Conservation (phyloP, 371 early-diverging fungal genomes). For the Mucor sp. region DNA sequence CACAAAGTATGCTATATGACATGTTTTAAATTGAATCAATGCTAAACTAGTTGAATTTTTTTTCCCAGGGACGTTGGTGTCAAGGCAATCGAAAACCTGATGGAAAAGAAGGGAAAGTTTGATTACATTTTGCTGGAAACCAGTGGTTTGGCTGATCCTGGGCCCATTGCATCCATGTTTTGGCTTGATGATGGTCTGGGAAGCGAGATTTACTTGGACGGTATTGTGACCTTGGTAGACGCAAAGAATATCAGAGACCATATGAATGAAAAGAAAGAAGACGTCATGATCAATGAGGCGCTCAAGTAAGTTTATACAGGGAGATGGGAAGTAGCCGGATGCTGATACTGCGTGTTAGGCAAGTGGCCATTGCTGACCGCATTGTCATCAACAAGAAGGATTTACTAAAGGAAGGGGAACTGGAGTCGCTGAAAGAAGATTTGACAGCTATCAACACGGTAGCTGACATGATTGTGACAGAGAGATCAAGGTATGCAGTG, state of each 20-base stretch:
- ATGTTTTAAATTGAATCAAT: conserved; percentile 4
- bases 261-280: conserved; percentile 52
- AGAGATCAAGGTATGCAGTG: conserved; percentile 52
- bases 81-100: conserved; percentile 91
- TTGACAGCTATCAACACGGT: conserved; percentile 62
- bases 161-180: conserved; percentile 94
- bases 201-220: conserved; percentile 89
- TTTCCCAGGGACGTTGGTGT: conserved; percentile 84
- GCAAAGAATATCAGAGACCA: conserved; percentile 75
- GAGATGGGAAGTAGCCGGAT: background rate
- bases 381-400: conserved; percentile 96
- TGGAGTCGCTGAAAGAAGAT: conserved; percentile 53
- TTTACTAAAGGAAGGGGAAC: conserved; percentile 56
- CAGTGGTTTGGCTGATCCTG: conserved; percentile 81
- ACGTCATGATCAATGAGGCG: conserved; percentile 71
- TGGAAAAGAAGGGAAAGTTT: conserved; percentile 87
- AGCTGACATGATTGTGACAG: conserved; percentile 60
- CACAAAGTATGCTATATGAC: conserved; percentile 67
- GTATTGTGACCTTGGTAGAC: conserved; percentile 93
- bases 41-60: background rate
- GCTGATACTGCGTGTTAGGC: conserved; percentile 47
- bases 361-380: conserved; percentile 95
- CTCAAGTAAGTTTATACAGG: conserved; percentile 47
- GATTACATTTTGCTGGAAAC: conserved; percentile 97
- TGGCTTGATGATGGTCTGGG: conserved; percentile 96